phyloP scores from a whole-genome alignment of 306 rosid species.

The Luffa aegyptiaca region DNA sequence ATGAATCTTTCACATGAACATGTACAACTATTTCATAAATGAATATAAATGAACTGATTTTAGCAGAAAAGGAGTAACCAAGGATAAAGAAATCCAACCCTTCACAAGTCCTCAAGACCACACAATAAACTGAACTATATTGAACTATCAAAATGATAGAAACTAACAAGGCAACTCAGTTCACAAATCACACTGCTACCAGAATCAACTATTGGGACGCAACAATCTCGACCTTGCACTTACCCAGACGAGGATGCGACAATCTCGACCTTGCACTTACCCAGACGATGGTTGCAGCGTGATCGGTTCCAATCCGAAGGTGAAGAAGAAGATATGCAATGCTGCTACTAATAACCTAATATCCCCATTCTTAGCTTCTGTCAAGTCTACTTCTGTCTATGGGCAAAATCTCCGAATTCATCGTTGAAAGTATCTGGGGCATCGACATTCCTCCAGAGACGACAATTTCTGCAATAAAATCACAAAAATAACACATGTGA shows the following conservation, averaged over 20 bases:
- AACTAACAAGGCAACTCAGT: not conserved
- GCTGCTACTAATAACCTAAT: constrained; percentile 15
- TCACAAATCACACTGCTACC: not conserved
- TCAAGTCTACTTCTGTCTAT: constrained; percentile 36
- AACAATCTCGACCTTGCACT: not conserved
- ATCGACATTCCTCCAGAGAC: constrained; percentile 93
- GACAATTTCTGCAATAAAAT: constrained; percentile 62
- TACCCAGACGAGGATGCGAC: not conserved
- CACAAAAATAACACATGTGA: not conserved
- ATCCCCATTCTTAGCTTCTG: constrained; percentile 34
- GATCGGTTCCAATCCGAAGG: constrained; percentile 11
- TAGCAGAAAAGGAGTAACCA: not conserved
- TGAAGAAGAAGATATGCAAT: constrained; percentile 10
- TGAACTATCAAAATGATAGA: not conserved
- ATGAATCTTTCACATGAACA: not conserved
- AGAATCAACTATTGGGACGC: not conserved
- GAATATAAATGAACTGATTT: not conserved
- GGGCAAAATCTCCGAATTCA: constrained; percentile 36
- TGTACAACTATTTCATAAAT: constrained; percentile 10
- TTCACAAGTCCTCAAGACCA: not conserved
- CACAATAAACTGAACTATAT: not conserved
- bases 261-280: not conserved
- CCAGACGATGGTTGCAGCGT: constrained; percentile 3
- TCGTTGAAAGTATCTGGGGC: constrained; percentile 75
- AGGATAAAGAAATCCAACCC: not conserved